A percentile compares a stretch with the other conserved stretches of the same genome.
Conservation (phyloP, 176 grass and related monocot genomes). For the Zea luxurians region DNA sequence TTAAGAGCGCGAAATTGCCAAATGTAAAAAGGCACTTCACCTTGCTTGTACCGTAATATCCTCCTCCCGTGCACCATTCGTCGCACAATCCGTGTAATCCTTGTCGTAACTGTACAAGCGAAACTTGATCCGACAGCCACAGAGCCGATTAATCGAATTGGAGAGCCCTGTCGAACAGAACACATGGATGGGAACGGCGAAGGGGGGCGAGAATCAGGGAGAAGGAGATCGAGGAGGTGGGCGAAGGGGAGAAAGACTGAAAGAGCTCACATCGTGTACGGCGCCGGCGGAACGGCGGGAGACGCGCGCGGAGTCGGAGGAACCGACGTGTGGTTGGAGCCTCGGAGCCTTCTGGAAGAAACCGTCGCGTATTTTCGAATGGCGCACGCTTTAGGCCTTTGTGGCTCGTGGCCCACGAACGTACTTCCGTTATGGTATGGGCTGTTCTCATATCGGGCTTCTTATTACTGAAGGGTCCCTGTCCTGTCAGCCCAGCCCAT, state of each 20-base stretch:
- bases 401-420: neutral
- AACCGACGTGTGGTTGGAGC: neutral
- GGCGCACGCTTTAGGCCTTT: neutral
- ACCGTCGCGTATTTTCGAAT: conserved; percentile 14
- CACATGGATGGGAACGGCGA: neutral
- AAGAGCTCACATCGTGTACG: conserved; percentile 27
- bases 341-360: neutral
- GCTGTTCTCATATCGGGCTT: neutral
- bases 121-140: neutral
- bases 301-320: neutral
- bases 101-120: neutral
- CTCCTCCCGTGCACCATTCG: neutral
- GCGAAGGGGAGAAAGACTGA: neutral
- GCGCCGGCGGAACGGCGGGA: neutral
- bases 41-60: neutral
- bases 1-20: neutral
- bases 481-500: too few species aligned
- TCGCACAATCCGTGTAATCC: neutral
- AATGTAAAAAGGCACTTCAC: neutral
- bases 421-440: neutral
- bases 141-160: neutral
- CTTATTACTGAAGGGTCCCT: neutral
- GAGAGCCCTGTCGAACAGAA: neutral
- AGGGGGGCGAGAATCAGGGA: neutral
- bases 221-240: neutral